phyloP scores from a whole-genome alignment of 345 rosid species.

The Eucalyptus caleyi region DNA sequence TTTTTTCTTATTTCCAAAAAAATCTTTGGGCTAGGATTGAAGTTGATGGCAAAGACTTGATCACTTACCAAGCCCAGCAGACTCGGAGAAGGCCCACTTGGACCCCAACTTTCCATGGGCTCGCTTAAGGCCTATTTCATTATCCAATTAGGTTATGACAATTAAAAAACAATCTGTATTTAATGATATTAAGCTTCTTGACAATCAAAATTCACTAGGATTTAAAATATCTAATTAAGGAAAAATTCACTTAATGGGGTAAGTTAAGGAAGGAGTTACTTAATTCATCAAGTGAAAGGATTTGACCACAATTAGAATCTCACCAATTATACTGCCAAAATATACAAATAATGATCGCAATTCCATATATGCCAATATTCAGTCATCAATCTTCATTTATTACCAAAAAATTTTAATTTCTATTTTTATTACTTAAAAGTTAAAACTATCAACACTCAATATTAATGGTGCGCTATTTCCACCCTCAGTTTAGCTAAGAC shows the following conservation, averaged over 20 bases:
- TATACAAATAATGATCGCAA: not conserved
- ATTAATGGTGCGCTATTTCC: not conserved
- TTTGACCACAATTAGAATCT: not conserved
- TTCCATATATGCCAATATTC: not conserved
- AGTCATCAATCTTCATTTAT: not conserved
- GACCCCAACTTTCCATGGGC: not conserved
- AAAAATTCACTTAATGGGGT: not conserved
- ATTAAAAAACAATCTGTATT: not conserved
- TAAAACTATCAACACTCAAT: not conserved
- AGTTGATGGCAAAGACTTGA: not conserved
- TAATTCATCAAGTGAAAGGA: not conserved
- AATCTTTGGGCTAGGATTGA: not conserved
- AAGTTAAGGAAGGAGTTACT: not conserved
- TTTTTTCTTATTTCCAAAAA: not conserved
- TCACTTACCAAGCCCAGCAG: not conserved
- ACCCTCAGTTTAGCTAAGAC: too few species aligned
- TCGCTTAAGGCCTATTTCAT: not conserved
- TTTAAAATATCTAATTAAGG: not conserved
- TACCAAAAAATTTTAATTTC: not conserved
- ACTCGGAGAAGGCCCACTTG: not conserved
- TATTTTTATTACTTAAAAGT: not conserved
- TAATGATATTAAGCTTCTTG: not conserved
- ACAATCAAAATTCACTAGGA: not conserved
- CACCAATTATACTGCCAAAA: not conserved
- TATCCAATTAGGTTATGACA: not conserved